Evolutionary conservation across 2,329 filamentous ascomycete species (phyloP), one percentile per base, ranked within the genome.

Genomic region (Fusarium sp.): DNA sequence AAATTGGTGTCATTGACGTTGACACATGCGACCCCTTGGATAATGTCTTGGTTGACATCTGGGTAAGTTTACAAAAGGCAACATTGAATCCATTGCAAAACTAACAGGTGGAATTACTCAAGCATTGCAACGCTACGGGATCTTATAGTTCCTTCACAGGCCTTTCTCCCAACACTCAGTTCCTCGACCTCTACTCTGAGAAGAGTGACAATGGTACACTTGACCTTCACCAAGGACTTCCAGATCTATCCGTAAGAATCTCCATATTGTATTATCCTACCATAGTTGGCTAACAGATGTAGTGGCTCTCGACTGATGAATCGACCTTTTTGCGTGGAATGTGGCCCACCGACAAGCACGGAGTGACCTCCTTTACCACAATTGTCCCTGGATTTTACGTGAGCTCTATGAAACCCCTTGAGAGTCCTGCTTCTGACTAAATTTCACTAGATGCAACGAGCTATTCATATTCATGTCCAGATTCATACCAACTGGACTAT

Each of bases 341-440:
- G 65, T 67, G 65, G 65, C 65, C 65, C 17, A 67, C 61, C 2
- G 61, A 67, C n/a, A 67, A 64, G 4, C 20, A 67, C 6, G 65
- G 65, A 11, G 65, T 67, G 6, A 64, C 61, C 4, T 64, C 60
- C 5, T 64, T 67, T n/a, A 67, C 53, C 1, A 64, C 42, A 3
- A 49, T 67, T 16, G 62, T 67, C 55, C 65, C 65, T 14, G 56
- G 58, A 24, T 56, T 56, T 5, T 56, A 56, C 14, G 53, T 56
- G 20, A 12, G 51, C 17, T 17, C n/a, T 12, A 17, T 5, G 4
- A 0, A 51, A 2, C 27, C 24, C 27, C 24, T 31, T 5, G 6
- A 51, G 27, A 2, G 17, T 20, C 17, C 7, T 0, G 2, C 5
- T 31, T 51, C 46, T 51, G 4, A 51, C 46, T 3, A 31, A 14